Evolutionary conservation across 2,329 filamentous ascomycete genomes (phyloP).

Genomic region (Fusarium buxicola): DNA sequence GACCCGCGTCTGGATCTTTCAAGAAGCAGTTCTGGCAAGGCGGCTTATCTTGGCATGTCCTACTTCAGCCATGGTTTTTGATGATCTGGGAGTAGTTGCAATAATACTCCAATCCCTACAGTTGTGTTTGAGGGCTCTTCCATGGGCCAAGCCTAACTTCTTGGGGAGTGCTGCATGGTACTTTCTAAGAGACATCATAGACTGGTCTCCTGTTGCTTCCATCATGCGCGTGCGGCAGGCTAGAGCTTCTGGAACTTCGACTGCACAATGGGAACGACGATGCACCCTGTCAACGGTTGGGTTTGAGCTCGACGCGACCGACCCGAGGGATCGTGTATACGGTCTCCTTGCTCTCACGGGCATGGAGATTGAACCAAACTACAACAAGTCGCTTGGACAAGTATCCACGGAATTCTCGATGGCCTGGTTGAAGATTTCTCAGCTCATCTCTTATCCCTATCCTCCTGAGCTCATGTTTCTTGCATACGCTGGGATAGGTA

Average conservation of each 20-base stretch:
- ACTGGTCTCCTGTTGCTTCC: background rate
- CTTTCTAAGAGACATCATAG: constrained; percentile 1
- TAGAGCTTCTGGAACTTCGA: background rate
- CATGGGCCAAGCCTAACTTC: background rate
- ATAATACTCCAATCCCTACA: background rate
- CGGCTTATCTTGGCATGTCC: constrained; percentile 1
- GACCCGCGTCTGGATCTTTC: constrained; percentile 4
- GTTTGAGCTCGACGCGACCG: background rate
- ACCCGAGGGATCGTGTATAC: background rate
- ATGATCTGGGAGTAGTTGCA: background rate
- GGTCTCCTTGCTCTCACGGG: background rate
- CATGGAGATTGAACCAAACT: background rate
- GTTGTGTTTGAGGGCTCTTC: background rate
- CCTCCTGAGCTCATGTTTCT: background rate
- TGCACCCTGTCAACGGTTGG: background rate
- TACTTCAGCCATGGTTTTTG: constrained; percentile 5
- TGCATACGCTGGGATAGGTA: background rate
- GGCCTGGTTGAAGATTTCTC: background rate
- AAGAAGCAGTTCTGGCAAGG: constrained; percentile 3
- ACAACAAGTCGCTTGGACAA: background rate
- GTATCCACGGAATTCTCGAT: background rate
- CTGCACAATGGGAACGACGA: background rate
- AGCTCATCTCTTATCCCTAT: too few species aligned
- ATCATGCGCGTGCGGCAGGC: background rate
- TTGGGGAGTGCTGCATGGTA: constrained; percentile 7